phyloP scores from a whole-genome alignment of 495 filamentous ascomycete genomes.

The Cladorrhinum samala region DNA sequence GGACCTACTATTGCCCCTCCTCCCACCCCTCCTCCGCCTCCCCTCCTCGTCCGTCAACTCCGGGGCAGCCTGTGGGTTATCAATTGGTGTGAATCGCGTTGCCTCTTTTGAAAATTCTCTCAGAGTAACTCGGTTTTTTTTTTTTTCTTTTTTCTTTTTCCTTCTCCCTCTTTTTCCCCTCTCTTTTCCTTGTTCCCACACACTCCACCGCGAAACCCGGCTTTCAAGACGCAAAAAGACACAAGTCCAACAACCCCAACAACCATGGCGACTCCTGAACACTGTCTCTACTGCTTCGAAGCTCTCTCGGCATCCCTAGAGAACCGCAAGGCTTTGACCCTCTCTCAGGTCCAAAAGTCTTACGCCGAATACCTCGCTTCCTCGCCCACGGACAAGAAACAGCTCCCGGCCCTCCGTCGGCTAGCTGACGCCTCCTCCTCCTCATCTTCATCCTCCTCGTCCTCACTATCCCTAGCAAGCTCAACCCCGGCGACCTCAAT shows the following conservation, averaged over 20 bases:
- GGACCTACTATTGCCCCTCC: constrained; percentile 1
- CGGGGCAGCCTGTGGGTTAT: too few relatives aligned
- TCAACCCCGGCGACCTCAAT: constrained; percentile 33
- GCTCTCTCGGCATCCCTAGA: constrained; percentile 53
- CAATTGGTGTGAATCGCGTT: too few relatives aligned
- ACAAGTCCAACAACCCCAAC: too few relatives aligned
- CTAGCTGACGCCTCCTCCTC: constrained; percentile 28
- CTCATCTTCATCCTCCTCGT: constrained; percentile 21
- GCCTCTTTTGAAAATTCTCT: too few relatives aligned
- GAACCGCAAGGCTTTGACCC: constrained; percentile 39
- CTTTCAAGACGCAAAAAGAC: not conserved
- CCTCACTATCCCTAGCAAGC: constrained; percentile 17
- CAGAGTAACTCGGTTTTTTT: too few relatives aligned
- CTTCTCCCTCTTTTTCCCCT: too few relatives aligned
- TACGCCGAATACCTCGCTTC: constrained; percentile 51
- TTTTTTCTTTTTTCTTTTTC: not conserved
- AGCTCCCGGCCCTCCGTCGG: constrained; percentile 32
- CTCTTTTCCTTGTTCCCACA: not conserved
- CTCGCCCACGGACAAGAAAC: constrained; percentile 27
- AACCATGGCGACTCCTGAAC: constrained; percentile 82
- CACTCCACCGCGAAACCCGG: not conserved
- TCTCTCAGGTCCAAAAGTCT: constrained; percentile 63
- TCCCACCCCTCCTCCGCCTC: not conserved
- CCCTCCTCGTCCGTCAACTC: not conserved
- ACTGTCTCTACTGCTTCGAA: constrained; percentile 93